These are phyloP conservation scores for Ogataea parapolymorpha DNA, from an alignment of 805 yeast species.

Conservation along the genomic window DNA sequence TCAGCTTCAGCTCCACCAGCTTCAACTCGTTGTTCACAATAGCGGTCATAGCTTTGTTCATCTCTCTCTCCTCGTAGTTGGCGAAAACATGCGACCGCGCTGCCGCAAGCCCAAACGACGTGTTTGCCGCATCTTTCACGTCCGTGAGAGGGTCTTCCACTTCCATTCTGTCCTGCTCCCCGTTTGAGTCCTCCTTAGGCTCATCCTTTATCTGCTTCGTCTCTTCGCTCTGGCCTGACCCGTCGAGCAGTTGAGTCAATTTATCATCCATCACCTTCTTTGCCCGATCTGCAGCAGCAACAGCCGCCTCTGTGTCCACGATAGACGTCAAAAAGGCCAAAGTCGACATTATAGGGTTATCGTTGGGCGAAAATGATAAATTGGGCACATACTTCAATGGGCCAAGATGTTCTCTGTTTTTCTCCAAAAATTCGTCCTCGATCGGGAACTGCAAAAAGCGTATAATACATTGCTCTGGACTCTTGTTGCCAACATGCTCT, in stretches of 20 bases:
- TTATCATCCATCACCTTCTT: slow-evolving; percentile 41
- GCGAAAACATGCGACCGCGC: slow-evolving; percentile 79
- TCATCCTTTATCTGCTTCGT: slow-evolving; percentile 26
- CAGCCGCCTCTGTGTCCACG: slow-evolving; percentile 83
- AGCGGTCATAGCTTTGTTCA: slow-evolving; percentile 54
- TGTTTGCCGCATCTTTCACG: slow-evolving; percentile 57
- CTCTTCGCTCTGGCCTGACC: slow-evolving; percentile 12
- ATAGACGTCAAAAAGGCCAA: slow-evolving; percentile 80
- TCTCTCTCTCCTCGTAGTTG: slow-evolving; percentile 74
- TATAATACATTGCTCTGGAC: slow-evolving; percentile 76
- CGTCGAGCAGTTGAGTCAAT: slow-evolving; percentile 12
- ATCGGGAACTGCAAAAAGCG: slow-evolving; percentile 78
- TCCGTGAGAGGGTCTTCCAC: slow-evolving; percentile 25
- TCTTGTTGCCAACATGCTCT: slow-evolving; percentile 58
- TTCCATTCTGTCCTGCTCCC: slow-evolving; percentile 11
- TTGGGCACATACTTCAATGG: slow-evolving; percentile 80
- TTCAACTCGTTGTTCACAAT: slow-evolving; percentile 60
- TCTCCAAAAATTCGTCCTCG: slow-evolving; percentile 66
- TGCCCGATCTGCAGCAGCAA: slow-evolving; percentile 72
- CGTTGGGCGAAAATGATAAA: slow-evolving; percentile 79
- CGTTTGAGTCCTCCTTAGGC: slow-evolving; percentile 13
- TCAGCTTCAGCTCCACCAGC: slow-evolving; percentile 62
- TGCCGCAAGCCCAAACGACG: slow-evolving; percentile 75
- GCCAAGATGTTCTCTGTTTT: slow-evolving; percentile 50
- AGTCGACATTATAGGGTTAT: slow-evolving; percentile 93